phyloP scores from a whole-genome alignment of 2,329 filamentous ascomycete species.

The Colletotrichum echinochloae region DNA sequence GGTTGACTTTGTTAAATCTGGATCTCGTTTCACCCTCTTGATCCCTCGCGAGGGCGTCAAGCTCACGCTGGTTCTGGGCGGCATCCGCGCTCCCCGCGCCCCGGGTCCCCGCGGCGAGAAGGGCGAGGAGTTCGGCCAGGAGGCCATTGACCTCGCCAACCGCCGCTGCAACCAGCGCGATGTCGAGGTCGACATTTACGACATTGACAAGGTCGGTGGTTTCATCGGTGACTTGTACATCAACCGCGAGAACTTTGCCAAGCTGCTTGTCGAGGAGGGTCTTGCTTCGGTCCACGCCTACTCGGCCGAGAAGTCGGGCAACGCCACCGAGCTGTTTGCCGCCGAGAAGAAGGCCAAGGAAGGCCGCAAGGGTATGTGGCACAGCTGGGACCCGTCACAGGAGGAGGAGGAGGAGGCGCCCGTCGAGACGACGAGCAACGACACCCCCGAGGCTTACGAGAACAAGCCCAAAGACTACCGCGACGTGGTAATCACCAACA shows the following conservation, averaged over 20 bases:
- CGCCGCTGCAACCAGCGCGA: slow-evolving; percentile 92
- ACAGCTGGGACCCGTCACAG: slow-evolving; percentile 91
- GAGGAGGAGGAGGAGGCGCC: slow-evolving; percentile 69
- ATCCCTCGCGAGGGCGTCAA: slow-evolving; percentile 94
- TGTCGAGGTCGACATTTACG: slow-evolving; percentile 94
- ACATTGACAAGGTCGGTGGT: slow-evolving; percentile 94
- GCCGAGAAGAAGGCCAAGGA: slow-evolving; percentile 94
- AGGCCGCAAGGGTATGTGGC: slow-evolving; percentile 87
- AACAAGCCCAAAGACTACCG: slow-evolving; percentile 87
- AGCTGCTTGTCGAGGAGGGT: slow-evolving; percentile 92
- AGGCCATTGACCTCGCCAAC: slow-evolving; percentile 92
- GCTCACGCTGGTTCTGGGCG: slow-evolving; percentile 92
- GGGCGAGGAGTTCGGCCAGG: slow-evolving; percentile 93
- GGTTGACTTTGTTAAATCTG: slow-evolving; percentile 98
- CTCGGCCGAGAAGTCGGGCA: slow-evolving; percentile 94
- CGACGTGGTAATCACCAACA: slow-evolving; percentile 91
- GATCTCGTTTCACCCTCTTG: slow-evolving; percentile 90
- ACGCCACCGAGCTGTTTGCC: slow-evolving; percentile 85
- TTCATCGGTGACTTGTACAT: slow-evolving; percentile 97
- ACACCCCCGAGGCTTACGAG: slow-evolving; percentile 59
- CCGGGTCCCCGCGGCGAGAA: slow-evolving; percentile 80
- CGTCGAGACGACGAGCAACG: slow-evolving; percentile 62
- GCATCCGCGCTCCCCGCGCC: slow-evolving; percentile 90
- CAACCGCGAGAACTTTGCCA: slow-evolving; percentile 95
- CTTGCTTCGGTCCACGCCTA: slow-evolving; percentile 92